These are phyloP conservation scores for Physcia stellaris DNA, from an alignment of 495 filamentous ascomycete genomes.

Conservation along the genomic window DNA sequence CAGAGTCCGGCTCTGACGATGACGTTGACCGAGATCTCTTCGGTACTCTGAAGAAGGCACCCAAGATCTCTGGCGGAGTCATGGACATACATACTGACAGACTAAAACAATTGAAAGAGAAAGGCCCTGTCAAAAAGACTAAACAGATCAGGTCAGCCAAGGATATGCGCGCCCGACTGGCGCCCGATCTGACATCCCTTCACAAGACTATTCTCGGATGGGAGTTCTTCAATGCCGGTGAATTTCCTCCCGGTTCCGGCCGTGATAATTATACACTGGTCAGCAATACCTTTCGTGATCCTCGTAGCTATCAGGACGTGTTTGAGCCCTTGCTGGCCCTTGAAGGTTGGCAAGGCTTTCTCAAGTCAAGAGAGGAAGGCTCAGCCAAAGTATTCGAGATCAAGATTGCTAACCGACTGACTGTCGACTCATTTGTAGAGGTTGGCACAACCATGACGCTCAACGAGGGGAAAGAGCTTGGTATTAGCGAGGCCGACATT, in stretches of 20 bases:
- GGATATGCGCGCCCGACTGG: constrained; percentile 85
- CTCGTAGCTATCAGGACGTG: constrained; percentile 67
- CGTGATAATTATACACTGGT: constrained; percentile 60
- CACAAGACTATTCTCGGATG: constrained; percentile 79
- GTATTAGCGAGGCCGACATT: constrained; percentile 74
- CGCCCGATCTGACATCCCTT: constrained; percentile 73
- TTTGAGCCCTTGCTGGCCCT: constrained; percentile 85
- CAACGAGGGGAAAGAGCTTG: constrained; percentile 52
- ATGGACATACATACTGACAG: constrained; percentile 41
- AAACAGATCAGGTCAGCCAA: constrained; percentile 65
- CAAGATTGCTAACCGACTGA: constrained; percentile 71
- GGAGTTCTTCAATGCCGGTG: constrained; percentile 82
- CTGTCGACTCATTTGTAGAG: constrained; percentile 85
- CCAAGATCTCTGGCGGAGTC: constrained; percentile 29
- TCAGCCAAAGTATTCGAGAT: constrained; percentile 66
- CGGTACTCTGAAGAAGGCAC: constrained; percentile 30
- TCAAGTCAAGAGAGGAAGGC: constrained; percentile 76
- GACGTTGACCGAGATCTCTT: constrained; percentile 50
- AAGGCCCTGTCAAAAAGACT: constrained; percentile 66
- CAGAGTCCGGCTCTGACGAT: constrained; percentile 64
- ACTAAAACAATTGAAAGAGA: constrained; percentile 31
- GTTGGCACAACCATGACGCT: constrained; percentile 69
- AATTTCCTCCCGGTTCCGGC: constrained; percentile 60
- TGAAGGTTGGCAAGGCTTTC: constrained; percentile 91
- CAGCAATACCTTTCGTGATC: constrained; percentile 58